Conservation (phyloP, 2,329 filamentous ascomycete genomes). For the Trichophaea hybrida region DNA sequence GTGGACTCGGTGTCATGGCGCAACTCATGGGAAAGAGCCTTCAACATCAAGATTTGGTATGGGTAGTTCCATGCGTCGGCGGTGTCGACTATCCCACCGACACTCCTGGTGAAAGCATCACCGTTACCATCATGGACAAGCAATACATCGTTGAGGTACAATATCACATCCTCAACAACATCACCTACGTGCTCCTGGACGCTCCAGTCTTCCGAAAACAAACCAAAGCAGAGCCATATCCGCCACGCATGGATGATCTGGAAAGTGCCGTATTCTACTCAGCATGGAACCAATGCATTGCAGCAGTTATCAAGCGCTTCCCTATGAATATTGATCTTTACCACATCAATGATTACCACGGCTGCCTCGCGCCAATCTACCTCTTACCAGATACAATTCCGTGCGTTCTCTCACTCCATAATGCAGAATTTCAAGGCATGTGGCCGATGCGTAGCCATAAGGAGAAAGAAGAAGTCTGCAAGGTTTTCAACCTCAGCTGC, state of each 20-base stretch:
- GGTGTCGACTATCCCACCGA: conserved; percentile 50
- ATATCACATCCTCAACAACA: conserved; percentile 49
- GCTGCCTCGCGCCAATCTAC: conserved; percentile 48
- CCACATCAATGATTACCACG: conserved; percentile 45
- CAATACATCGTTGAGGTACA: conserved; percentile 49
- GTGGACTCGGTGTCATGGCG: conserved; percentile 55
- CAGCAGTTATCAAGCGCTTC: too few species aligned
- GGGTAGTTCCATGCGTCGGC: conserved; percentile 49
- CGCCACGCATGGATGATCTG: conserved; percentile 54
- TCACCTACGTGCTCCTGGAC: conserved; percentile 54
- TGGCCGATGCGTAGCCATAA: conserved; percentile 51
- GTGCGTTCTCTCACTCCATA: conserved; percentile 50
- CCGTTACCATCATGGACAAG: conserved; percentile 46
- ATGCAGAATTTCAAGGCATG: conserved; percentile 54
- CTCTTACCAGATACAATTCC: conserved; percentile 49
- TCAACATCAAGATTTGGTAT: conserved; percentile 50
- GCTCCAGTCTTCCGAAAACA: conserved; percentile 52
- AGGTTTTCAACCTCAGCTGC: conserved; percentile 47
- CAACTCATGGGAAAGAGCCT: conserved; percentile 54
- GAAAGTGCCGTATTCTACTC: conserved; percentile 55
- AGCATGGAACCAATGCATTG: conserved; percentile 54
- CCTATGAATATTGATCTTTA: too few species aligned
- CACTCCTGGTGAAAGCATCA: conserved; percentile 45
- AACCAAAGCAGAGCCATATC: conserved; percentile 48
- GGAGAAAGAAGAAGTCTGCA: conserved; percentile 49